Evolutionary conservation across 2,329 filamentous ascomycete species (phyloP), one percentile per base, ranked within the genome.

Genomic region (Periconia macrospinosa): DNA sequence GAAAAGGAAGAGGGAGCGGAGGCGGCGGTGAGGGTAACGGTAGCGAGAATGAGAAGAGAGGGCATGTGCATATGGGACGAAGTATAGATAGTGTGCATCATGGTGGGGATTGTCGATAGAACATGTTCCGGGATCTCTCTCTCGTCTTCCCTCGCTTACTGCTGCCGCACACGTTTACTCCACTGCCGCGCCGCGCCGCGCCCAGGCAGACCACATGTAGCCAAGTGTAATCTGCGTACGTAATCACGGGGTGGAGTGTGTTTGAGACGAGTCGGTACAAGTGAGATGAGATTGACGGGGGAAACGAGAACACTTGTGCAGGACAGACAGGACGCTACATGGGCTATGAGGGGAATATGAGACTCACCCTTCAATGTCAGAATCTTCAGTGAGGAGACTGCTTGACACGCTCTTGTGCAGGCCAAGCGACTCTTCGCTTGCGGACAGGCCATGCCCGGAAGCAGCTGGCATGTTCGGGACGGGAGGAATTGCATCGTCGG

Each of bases 351-450:
- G 23, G 23, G 8, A 30, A 30, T 10, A 37, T 54, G 47, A 48
- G 57, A 79, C 79, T 79, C 73, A 82, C 79, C 68, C 55, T 58
- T 79, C 78, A 51, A 63, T 59, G 44, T 84, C 82, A 30, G 77
- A 79, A 58, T 82, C 79, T 55, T 81, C 78, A 15, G 78, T 80
- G 51, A 78, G 64, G 45, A 81, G 74, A 63, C 78, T 81, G 73
- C 78, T 80, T 41, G 75, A 63, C 20, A 76, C 74, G 64, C 77
- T 79, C 59, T 71, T 77, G 57, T 73, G 70, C 45, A 76, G 63
- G 3, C 67, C 69, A 20, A 79, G 66, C n/a, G 76, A 76, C 37
- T 78, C 73, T 49, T 74, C 69, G 62, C 75, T 78, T 50, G 56
- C 62, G 19, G 52, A 59, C 45, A 57, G 7, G 23, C 27, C 43